phyloP scores from a whole-genome alignment of 2,329 filamentous ascomycete species.

The Cladophialophora bantiana region DNA sequence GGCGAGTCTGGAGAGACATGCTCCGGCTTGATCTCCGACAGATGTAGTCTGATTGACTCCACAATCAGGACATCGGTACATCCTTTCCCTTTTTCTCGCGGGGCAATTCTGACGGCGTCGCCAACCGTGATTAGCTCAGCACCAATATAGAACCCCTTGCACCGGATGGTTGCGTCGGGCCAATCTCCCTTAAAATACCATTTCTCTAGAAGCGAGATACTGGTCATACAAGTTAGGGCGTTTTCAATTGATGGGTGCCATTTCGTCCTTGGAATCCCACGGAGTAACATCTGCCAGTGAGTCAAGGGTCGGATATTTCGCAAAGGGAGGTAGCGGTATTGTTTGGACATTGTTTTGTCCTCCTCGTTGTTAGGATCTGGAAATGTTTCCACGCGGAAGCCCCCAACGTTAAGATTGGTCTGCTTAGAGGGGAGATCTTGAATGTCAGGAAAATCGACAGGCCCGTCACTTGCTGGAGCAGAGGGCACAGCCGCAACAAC shows the following conservation, averaged over 20 bases:
- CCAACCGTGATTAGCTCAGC: slow-evolving; percentile 62
- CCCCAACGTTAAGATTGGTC: slow-evolving; percentile 57
- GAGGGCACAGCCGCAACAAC: slow-evolving; percentile 61
- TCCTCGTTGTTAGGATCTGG: slow-evolving; percentile 56
- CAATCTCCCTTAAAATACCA: slow-evolving; percentile 61
- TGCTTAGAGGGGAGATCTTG: slow-evolving; percentile 49
- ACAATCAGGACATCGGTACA: slow-evolving; percentile 63
- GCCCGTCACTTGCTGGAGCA: slow-evolving; percentile 42
- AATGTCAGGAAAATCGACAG: slow-evolving; percentile 56
- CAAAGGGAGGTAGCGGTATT: slow-evolving; percentile 63
- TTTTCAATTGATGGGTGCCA: slow-evolving; percentile 63
- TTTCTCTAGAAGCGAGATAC: slow-evolving; percentile 61
- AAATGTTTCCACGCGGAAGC: slow-evolving; percentile 65
- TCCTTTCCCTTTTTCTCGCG: slow-evolving; percentile 37
- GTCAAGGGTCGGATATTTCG: slow-evolving; percentile 63
- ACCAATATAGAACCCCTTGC: slow-evolving; percentile 63
- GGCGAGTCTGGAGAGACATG: slow-evolving; percentile 55
- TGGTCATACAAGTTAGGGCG: slow-evolving; percentile 61
- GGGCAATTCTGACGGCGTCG: slow-evolving; percentile 62
- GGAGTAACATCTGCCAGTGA: slow-evolving; percentile 60
- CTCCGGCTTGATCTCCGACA: slow-evolving; percentile 58
- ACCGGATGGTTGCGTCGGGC: slow-evolving; percentile 62
- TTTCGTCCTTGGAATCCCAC: slow-evolving; percentile 48
- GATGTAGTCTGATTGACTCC: slow-evolving; percentile 59
- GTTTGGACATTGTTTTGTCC: slow-evolving; percentile 61